Percentiles rank a stretch among this genome's conserved stretches.
Conservation (phyloP, 2,329 filamentous ascomycete genomes). For the Trichophaea hybrida region DNA sequence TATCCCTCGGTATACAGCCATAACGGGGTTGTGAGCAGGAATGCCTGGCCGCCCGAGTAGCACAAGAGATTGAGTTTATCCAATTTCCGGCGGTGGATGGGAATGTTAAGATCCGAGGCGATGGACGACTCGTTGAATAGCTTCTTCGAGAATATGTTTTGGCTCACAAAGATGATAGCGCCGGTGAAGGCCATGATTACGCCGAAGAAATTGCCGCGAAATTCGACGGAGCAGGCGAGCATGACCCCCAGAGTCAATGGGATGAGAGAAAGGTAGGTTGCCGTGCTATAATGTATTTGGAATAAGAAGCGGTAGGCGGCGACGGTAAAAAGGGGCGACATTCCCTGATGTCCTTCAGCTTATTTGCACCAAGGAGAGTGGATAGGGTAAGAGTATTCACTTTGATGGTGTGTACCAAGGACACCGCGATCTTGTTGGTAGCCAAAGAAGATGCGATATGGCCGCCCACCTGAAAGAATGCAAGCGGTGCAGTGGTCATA, state of each 20-base stretch:
- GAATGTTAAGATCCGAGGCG: slow-evolving; percentile 54
- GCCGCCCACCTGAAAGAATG: slow-evolving; percentile 81
- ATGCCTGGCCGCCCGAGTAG: slow-evolving; percentile 91
- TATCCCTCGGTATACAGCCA: slow-evolving; percentile 90
- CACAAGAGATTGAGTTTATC: slow-evolving; percentile 94
- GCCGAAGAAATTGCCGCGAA: slow-evolving; percentile 78
- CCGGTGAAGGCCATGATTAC: slow-evolving; percentile 76
- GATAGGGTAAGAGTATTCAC: slow-evolving; percentile 5
- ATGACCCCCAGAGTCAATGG: slow-evolving; percentile 89
- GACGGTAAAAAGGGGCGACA: slow-evolving; percentile 91
- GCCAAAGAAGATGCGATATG: slow-evolving; percentile 90
- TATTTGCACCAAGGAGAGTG: not conserved
- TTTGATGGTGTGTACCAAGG: slow-evolving; percentile 95
- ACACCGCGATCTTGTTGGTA: slow-evolving; percentile 88
- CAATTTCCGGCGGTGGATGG: slow-evolving; percentile 56
- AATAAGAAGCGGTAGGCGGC: slow-evolving; percentile 82
- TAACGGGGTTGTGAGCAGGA: slow-evolving; percentile 72
- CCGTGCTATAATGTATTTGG: slow-evolving; percentile 69
- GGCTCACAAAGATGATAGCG: slow-evolving; percentile 89
- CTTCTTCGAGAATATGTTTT: slow-evolving; percentile 97
- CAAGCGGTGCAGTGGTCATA: slow-evolving; percentile 74
- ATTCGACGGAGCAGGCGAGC: slow-evolving; percentile 85
- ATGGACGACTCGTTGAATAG: slow-evolving; percentile 89
- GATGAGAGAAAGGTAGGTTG: slow-evolving; percentile 80
- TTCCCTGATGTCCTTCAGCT: slow-evolving; percentile 37